Percentiles rank a stretch among this genome's conserved stretches.
Evolutionary conservation across 2,329 filamentous ascomycete genomes (phyloP).

Genomic region (Xylaria sp.): DNA sequence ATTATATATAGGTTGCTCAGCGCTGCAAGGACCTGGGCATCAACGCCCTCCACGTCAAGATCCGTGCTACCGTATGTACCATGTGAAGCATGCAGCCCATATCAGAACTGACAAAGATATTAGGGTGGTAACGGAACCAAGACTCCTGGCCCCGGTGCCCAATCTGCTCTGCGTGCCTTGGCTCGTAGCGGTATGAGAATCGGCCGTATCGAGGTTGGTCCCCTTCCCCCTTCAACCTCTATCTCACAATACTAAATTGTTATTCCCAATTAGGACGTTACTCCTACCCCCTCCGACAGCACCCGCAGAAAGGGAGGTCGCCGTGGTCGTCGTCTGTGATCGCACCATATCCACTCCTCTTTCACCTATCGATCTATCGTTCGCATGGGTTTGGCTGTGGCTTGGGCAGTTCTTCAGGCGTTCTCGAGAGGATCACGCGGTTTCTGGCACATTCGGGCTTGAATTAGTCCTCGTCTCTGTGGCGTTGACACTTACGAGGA

Average conservation of each 20-base stretch:
- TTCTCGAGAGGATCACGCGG: slow-evolving; percentile 37
- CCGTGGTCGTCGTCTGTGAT: slow-evolving; percentile 99
- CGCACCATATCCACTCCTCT: slow-evolving; percentile 43
- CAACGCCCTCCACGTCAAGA: slow-evolving; percentile 99
- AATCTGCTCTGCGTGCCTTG: slow-evolving; percentile 97
- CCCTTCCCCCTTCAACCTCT: not conserved
- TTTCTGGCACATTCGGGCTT: slow-evolving; percentile 52
- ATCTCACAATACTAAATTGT: not conserved
- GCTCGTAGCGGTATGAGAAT: slow-evolving; percentile 99
- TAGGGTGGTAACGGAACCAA: slow-evolving; percentile 92
- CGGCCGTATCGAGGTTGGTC: slow-evolving; percentile 79
- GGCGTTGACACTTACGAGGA: slow-evolving; percentile 74
- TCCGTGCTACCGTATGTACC: slow-evolving; percentile 95
- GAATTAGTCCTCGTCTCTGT: slow-evolving; percentile 49
- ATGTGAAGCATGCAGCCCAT: slow-evolving; percentile 33
- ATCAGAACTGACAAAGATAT: slow-evolving; percentile 6
- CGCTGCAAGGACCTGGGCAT: slow-evolving; percentile 76
- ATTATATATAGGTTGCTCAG: slow-evolving; percentile 57
- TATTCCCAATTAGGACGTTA: slow-evolving; percentile 71
- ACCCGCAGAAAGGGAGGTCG: slow-evolving; percentile 99
- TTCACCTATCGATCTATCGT: slow-evolving; percentile 38
- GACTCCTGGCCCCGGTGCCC: slow-evolving; percentile 98
- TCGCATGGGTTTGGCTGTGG: slow-evolving; percentile 37
- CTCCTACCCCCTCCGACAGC: slow-evolving; percentile 97
- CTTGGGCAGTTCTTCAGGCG: slow-evolving; percentile 42